A percentile compares a stretch with the other conserved stretches of the same genome.
Conservation (phyloP, 305 asterid genomes). For the Fraxinus dipetala region DNA sequence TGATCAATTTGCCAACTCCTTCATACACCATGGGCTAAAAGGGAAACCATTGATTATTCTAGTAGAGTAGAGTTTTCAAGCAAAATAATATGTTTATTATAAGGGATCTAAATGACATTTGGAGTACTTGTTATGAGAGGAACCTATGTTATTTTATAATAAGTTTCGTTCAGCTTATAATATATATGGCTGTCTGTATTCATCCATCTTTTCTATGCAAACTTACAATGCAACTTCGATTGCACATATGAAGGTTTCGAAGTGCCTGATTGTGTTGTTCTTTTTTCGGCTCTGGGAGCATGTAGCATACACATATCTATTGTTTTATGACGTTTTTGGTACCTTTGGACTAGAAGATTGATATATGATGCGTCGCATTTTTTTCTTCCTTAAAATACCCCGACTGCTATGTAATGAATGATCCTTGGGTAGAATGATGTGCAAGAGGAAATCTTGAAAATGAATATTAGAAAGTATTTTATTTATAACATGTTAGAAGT, state of each 20-base stretch:
- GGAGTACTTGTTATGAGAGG: background rate
- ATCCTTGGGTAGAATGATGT: background rate
- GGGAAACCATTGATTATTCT: background rate
- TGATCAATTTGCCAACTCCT: conserved; percentile 88
- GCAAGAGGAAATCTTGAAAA: background rate
- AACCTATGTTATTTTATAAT: background rate
- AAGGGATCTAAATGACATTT: background rate
- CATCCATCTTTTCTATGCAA: background rate
- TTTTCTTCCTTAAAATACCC: background rate
- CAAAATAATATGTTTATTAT: background rate
- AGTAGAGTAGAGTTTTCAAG: background rate
- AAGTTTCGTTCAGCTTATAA: background rate
- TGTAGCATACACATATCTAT: background rate
- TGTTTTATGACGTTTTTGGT: background rate
- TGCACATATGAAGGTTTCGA: background rate
- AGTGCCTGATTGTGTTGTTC: background rate
- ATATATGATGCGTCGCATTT: background rate
- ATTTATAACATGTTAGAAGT: background rate
- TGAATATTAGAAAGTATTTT: background rate
- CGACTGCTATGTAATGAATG: background rate
- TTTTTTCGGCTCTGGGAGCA: background rate
- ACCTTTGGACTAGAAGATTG: background rate
- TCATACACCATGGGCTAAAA: conserved; percentile 80
- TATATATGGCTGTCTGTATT: background rate
- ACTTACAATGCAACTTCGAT: background rate